Percentiles rank a stretch among this genome's conserved stretches.
Evolutionary conservation across 257 asterid species (phyloP).

Genomic region (Lantana camara): DNA sequence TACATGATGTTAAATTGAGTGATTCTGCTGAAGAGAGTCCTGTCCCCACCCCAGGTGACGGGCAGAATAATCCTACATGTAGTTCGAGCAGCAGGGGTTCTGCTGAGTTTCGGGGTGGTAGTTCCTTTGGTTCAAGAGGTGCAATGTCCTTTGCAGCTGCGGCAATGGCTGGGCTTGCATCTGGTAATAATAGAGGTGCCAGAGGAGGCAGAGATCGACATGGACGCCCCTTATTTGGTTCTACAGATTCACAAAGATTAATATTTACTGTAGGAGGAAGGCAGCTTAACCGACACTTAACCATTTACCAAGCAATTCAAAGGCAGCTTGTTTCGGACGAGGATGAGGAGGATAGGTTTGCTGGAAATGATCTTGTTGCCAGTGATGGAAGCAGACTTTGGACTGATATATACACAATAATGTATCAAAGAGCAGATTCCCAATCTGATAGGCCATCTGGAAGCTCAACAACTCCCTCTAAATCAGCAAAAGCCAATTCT

Average conservation of each 20-base stretch:
- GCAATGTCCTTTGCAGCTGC: conserved; percentile 99
- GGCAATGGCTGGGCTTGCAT: conserved; percentile 95
- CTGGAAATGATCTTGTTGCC: conserved; percentile 73
- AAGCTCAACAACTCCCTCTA: conserved; percentile 60
- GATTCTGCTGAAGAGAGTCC: conserved; percentile 69
- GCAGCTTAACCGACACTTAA: conserved; percentile 77
- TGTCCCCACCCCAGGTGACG: conserved; percentile 53
- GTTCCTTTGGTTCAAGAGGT: conserved; percentile 86
- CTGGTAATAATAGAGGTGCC: conserved; percentile 76
- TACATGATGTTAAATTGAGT: conserved; percentile 87
- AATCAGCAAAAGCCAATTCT: conserved; percentile 62
- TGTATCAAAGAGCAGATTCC: conserved; percentile 74
- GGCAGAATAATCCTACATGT: conserved; percentile 57
- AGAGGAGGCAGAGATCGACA: conserved; percentile 78
- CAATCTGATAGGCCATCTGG: conserved; percentile 66
- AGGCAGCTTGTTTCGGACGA: conserved; percentile 83
- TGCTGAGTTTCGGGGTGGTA: conserved; percentile 71
- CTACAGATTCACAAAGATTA: conserved; percentile 64
- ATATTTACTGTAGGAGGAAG: conserved; percentile 83
- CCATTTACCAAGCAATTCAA: conserved; percentile 93
- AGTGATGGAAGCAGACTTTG: conserved; percentile 89
- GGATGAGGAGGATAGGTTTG: conserved; percentile 76
- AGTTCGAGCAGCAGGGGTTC: conserved; percentile 87
- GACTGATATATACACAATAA: conserved; percentile 87
- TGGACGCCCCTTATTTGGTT: conserved; percentile 60